These are phyloP conservation scores for Lumnitzera littorea DNA, from an alignment of 345 rosid genomes.

Conservation along the genomic window DNA sequence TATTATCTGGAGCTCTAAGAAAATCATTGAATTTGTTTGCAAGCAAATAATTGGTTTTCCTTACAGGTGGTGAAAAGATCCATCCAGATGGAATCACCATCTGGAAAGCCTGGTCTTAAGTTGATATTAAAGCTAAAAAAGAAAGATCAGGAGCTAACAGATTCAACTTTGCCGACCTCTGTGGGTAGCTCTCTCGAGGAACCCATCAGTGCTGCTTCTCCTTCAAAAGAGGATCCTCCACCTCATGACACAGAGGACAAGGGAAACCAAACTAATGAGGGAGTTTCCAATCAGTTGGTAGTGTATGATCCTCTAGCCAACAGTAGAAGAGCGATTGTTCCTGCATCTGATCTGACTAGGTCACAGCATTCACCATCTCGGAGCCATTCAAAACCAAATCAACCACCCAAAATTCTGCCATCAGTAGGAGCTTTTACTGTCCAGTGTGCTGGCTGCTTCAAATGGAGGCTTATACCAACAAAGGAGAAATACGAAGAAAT, in stretches of 20 bases:
- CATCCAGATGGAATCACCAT: conserved; percentile 35
- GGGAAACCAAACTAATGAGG: conserved; percentile 17
- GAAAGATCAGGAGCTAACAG: conserved; percentile 23
- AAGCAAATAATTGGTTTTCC: not conserved
- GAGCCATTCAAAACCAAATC: conserved; percentile 17
- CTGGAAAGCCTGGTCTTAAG: conserved; percentile 22
- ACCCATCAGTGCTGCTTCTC: conserved; percentile 23
- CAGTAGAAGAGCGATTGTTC: conserved; percentile 22
- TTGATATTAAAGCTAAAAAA: conserved; percentile 23
- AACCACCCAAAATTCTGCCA: conserved; percentile 38
- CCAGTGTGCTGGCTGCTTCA: conserved; percentile 79
- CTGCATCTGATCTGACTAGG: conserved; percentile 20
- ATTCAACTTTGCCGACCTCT: conserved; percentile 19
- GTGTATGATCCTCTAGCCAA: conserved; percentile 44
- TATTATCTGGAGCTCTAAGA: not conserved
- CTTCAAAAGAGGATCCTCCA: conserved; percentile 21
- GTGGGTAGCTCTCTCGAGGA: conserved; percentile 15
- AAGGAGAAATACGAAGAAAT: conserved; percentile 88
- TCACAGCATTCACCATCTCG: conserved; percentile 14
- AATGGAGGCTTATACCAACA: conserved; percentile 91
- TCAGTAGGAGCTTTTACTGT: conserved; percentile 87
- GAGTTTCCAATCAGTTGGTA: conserved; percentile 51
- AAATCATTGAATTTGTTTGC: no score
- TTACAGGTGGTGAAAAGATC: conserved; percentile 10
- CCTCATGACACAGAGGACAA: conserved; percentile 23